Evolutionary conservation across 768 basidiomycete species (phyloP).

Genomic region (Agaricus blazei): DNA sequence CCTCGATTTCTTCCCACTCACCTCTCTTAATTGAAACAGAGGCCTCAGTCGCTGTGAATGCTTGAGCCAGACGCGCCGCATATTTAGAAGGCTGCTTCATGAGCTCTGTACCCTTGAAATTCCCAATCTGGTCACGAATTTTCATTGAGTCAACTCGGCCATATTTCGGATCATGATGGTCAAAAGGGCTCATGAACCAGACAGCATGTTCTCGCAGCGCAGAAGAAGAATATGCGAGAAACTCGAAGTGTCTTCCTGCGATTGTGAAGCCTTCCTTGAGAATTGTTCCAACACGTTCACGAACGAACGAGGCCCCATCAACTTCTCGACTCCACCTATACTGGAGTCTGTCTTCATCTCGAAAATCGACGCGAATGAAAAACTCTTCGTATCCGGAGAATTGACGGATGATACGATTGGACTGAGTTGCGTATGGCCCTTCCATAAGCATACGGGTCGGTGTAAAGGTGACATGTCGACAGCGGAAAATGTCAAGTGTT

Average conservation of each 20-base stretch:
- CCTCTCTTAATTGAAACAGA: constrained; percentile 50
- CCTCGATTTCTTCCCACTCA: constrained; percentile 50
- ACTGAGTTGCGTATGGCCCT: constrained; percentile 71
- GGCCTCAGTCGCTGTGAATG: constrained; percentile 78
- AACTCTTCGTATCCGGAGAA: constrained; percentile 56
- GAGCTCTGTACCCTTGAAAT: constrained; percentile 50
- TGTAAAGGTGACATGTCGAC: constrained; percentile 71
- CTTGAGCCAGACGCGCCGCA: constrained; percentile 79
- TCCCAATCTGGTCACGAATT: constrained; percentile 63
- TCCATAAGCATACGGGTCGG: constrained; percentile 72
- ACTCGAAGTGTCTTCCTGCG: constrained; percentile 70
- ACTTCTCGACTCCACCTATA: constrained; percentile 69
- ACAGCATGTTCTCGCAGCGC: constrained; percentile 76
- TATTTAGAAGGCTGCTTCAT: constrained; percentile 67
- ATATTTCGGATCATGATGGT: constrained; percentile 28
- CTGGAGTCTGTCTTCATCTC: constrained; percentile 75
- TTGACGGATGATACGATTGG: constrained; percentile 74
- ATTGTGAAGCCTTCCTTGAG: constrained; percentile 64
- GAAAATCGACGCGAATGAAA: constrained; percentile 81
- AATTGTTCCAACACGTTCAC: constrained; percentile 50
- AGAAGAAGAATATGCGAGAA: constrained; percentile 78
- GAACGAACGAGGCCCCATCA: constrained; percentile 51
- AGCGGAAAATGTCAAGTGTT: constrained; percentile 44
- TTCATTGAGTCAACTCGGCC: constrained; percentile 45
- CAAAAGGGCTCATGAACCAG: constrained; percentile 74